phyloP scores from a whole-genome alignment of 345 rosid genomes.

The Eutrema yunnanense region DNA sequence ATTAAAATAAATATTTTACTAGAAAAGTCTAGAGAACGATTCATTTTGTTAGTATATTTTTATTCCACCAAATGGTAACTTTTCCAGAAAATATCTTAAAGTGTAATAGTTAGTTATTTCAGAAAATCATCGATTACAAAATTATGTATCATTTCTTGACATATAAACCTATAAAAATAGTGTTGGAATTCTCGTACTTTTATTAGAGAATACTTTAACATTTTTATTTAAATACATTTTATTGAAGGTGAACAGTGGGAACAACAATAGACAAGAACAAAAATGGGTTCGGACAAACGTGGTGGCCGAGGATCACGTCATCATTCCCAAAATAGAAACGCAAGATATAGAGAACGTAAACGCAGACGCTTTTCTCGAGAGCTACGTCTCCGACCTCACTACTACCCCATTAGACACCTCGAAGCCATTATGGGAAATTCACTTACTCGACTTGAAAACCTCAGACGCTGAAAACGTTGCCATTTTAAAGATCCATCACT shows the following conservation, averaged over 20 bases:
- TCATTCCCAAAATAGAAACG: constrained; percentile 36
- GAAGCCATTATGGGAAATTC: constrained; percentile 78
- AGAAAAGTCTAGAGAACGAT: background rate
- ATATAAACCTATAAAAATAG: background rate
- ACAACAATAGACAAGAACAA: constrained; percentile 34
- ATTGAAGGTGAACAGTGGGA: constrained; percentile 34
- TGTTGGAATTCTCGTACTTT: background rate
- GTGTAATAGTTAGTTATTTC: background rate
- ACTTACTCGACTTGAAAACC: constrained; percentile 58
- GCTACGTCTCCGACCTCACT: constrained; percentile 56
- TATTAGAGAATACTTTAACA: background rate
- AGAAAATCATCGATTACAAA: background rate
- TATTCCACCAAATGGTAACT: background rate
- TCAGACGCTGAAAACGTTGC: constrained; percentile 51
- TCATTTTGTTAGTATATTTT: background rate
- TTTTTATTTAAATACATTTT: background rate
- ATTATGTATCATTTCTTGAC: background rate
- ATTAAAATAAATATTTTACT: background rate
- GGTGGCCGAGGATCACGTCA: constrained; percentile 48
- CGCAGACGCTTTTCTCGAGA: constrained; percentile 51
- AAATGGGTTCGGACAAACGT: constrained; percentile 57
- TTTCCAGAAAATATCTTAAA: background rate
- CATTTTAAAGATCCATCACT: constrained; percentile 51
- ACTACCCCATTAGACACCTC: constrained; percentile 48
- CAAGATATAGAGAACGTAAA: constrained; percentile 34